phyloP scores from a whole-genome alignment of 768 basidiomycete species.

The Serendipita indica region DNA sequence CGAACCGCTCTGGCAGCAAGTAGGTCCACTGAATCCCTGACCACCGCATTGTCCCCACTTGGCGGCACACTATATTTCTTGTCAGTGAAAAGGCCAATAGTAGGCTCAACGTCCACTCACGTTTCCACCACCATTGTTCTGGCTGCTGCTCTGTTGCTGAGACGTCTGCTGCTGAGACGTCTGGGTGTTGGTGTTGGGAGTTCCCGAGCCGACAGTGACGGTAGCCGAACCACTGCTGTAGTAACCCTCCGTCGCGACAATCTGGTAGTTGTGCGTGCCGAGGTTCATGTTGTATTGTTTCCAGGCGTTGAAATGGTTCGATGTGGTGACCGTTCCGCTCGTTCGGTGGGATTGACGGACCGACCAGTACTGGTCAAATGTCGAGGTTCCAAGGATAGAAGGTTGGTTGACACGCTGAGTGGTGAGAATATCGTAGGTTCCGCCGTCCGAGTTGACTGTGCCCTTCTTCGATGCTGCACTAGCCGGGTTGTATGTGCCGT shows the following conservation, averaged over 20 bases:
- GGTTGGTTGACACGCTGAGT: constrained; percentile 27
- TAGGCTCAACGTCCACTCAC: background rate
- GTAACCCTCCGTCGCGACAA: too few species aligned
- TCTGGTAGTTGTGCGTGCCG: too few species aligned
- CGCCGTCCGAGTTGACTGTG: constrained; percentile 29
- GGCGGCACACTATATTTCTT: background rate
- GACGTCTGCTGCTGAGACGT: too few species aligned
- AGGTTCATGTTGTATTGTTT: too few species aligned
- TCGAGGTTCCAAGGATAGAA: constrained; percentile 31
- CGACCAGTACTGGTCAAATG: constrained; percentile 35
- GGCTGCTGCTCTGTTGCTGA: too few species aligned
- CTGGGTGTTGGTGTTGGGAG: too few species aligned
- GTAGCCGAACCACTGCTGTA: constrained; percentile 21
- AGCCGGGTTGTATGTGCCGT: constrained; percentile 29
- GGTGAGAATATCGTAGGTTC: constrained; percentile 29
- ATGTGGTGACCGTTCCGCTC: too few species aligned
- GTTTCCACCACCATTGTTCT: background rate
- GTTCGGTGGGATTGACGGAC: too few species aligned
- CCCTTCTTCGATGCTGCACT: constrained; percentile 24
- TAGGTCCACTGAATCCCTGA: constrained; percentile 11
- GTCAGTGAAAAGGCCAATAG: background rate
- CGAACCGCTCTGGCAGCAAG: constrained; percentile 9
- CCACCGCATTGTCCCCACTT: constrained; percentile 10
- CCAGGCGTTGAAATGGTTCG: too few species aligned
- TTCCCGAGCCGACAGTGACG: too few species aligned